phyloP scores from a whole-genome alignment of 73 alveolate genomes.

The Durusdinium trenchii region DNA sequence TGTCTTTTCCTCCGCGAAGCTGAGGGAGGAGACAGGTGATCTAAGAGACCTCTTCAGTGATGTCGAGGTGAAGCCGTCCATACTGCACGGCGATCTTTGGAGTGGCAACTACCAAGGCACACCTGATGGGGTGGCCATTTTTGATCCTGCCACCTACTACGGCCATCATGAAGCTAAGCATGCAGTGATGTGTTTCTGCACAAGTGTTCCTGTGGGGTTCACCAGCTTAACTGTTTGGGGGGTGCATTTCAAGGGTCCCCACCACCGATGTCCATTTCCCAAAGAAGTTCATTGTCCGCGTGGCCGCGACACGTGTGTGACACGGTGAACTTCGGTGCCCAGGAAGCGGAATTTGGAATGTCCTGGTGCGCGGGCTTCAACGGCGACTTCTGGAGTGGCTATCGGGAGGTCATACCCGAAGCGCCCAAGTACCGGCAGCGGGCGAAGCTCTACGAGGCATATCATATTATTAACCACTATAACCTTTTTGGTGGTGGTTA shows the following conservation, averaged over 20 bases:
- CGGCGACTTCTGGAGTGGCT: conserved; percentile 84
- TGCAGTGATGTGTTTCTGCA: not conserved
- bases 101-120: conserved; percentile 86
- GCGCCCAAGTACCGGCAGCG: conserved; percentile 69
- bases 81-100: conserved; percentile 92
- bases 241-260: too few relatives aligned
- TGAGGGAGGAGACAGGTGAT: conserved; percentile 30
- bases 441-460: conserved; percentile 85
- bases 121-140: conserved; percentile 78
- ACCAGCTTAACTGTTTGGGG: too few relatives aligned
- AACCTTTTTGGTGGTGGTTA: conserved; percentile 93
- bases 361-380: conserved; percentile 86
- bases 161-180: conserved; percentile 41
- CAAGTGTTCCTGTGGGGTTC: not conserved
- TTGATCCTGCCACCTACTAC: conserved; percentile 49
- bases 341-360: conserved; percentile 92
- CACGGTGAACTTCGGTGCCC: conserved; percentile 31
- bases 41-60: conserved; percentile 57
- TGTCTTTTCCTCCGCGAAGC: too few relatives aligned
- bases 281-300: too few relatives aligned
- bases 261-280: too few relatives aligned
- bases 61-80: conserved; percentile 87
- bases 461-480: conserved; percentile 92
- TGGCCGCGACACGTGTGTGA: too few relatives aligned
- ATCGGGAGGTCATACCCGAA: conserved; percentile 84